phyloP scores from a whole-genome alignment of 2,329 filamentous ascomycete species.

The Pseudogymnoascus pannorum region DNA sequence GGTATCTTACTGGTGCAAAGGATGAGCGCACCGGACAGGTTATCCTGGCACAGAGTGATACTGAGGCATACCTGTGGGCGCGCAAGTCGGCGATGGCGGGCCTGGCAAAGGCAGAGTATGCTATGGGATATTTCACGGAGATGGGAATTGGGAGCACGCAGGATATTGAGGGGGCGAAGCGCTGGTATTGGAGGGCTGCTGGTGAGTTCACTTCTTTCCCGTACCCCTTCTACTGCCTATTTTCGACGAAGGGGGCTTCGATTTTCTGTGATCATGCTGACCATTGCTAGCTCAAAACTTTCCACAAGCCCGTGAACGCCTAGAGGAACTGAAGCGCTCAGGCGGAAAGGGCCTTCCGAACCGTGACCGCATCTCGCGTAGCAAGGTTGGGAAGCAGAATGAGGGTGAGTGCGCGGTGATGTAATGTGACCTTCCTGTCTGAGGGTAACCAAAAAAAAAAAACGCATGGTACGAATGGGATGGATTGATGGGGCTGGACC shows the following conservation, averaged over 20 bases:
- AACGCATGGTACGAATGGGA: neutral
- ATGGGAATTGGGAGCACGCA: slow-evolving; percentile 82
- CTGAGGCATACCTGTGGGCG: slow-evolving; percentile 95
- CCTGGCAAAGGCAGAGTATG: slow-evolving; percentile 89
- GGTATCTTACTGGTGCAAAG: slow-evolving; percentile 75
- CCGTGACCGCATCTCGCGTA: slow-evolving; percentile 72
- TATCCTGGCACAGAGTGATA: slow-evolving; percentile 85
- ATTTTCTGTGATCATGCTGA: slow-evolving; percentile 13
- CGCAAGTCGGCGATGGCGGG: slow-evolving; percentile 85
- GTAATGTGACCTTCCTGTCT: slow-evolving; percentile 39
- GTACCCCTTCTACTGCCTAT: neutral
- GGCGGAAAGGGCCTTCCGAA: slow-evolving; percentile 65
- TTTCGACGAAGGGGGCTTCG: neutral
- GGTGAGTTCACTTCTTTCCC: slow-evolving; percentile 53
- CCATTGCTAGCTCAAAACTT: slow-evolving; percentile 72
- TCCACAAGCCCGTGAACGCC: slow-evolving; percentile 81
- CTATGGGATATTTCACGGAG: slow-evolving; percentile 97
- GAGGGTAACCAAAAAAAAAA: neutral
- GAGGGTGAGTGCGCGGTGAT: slow-evolving; percentile 85
- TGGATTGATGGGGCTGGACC: neutral
- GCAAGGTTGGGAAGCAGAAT: slow-evolving; percentile 73
- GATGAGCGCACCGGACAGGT: slow-evolving; percentile 50
- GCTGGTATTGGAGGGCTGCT: slow-evolving; percentile 96
- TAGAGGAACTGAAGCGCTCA: slow-evolving; percentile 83
- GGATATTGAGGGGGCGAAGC: slow-evolving; percentile 89